Percentiles rank a stretch among this genome's conserved stretches.
phyloP scores from a whole-genome alignment of 192 early-diverging fungal species.

The Mortierella hygrophila region DNA sequence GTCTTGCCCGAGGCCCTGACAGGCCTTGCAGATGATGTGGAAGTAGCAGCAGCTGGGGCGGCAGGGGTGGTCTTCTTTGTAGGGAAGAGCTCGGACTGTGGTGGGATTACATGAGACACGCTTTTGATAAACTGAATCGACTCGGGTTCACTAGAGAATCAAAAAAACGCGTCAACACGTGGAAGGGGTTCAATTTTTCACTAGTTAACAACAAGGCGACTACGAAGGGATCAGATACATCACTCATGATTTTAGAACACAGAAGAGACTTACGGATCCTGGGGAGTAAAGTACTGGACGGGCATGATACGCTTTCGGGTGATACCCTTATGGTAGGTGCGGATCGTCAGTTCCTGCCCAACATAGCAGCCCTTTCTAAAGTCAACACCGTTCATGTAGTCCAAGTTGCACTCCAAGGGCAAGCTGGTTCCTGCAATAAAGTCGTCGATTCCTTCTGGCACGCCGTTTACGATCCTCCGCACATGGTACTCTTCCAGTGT shows the following conservation, averaged over 20 bases:
- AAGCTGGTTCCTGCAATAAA: constrained; percentile 77
- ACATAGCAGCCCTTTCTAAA: constrained; percentile 99
- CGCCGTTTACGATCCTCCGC: constrained; percentile 85
- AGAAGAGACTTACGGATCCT: constrained; percentile 57
- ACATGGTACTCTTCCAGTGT: constrained; percentile 73
- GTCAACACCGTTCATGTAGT: constrained; percentile 94
- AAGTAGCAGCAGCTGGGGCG: constrained; percentile 8
- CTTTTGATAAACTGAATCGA: constrained; percentile 30
- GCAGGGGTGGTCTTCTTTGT: constrained; percentile 21
- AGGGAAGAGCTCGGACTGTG: constrained; percentile 41
- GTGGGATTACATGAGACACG: constrained; percentile 32
- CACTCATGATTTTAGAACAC: not conserved
- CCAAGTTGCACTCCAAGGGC: constrained; percentile 93
- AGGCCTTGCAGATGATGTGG: constrained; percentile 46
- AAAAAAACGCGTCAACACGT: not conserved
- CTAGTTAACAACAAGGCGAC: constrained; percentile 14
- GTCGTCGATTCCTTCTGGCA: constrained; percentile 92
- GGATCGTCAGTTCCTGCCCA: constrained; percentile 97
- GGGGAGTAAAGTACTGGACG: constrained; percentile 69
- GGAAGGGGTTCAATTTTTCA: constrained; percentile 9
- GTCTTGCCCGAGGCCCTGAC: constrained; percentile 73
- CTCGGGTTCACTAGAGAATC: constrained; percentile 54
- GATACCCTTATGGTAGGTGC: constrained; percentile 95
- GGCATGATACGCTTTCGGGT: constrained; percentile 94
- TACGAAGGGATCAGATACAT: not conserved